Percentiles rank a stretch among this genome's conserved stretches.
phyloP scores from a whole-genome alignment of 192 early-diverging fungal genomes.

The Thamnidium elegans region DNA sequence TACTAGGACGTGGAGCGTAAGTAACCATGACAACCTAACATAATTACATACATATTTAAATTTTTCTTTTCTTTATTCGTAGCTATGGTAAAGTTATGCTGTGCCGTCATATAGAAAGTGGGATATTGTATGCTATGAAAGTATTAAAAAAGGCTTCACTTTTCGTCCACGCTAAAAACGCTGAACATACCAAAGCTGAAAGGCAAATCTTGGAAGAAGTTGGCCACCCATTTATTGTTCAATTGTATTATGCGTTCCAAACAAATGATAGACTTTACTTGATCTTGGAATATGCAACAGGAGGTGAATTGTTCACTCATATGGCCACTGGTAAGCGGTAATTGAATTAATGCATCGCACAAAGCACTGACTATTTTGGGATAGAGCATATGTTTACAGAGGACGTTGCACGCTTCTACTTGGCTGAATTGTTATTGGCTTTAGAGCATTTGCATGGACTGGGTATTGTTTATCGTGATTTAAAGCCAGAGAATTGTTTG shows the following conservation, averaged over 20 bases:
- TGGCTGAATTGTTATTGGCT: slow-evolving; percentile 82
- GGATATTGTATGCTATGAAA: slow-evolving; percentile 85
- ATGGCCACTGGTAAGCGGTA: slow-evolving; percentile 60
- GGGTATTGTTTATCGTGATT: slow-evolving; percentile 88
- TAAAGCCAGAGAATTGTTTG: slow-evolving; percentile 75
- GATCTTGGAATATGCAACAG: slow-evolving; percentile 87
- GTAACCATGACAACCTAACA: slow-evolving; percentile 14
- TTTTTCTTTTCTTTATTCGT: background rate
- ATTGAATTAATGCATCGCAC: background rate
- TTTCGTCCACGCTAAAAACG: slow-evolving; percentile 76
- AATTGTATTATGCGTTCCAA: slow-evolving; percentile 91
- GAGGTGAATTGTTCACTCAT: slow-evolving; percentile 93
- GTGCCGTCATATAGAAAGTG: slow-evolving; percentile 64
- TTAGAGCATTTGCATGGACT: slow-evolving; percentile 83
- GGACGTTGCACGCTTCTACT: slow-evolving; percentile 82
- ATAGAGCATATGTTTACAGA: slow-evolving; percentile 69
- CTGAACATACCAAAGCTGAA: slow-evolving; percentile 83
- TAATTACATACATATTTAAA: background rate
- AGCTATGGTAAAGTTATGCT: slow-evolving; percentile 85
- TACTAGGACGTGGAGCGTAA: slow-evolving; percentile 55
- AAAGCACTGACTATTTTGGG: background rate
- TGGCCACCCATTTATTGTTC: slow-evolving; percentile 90
- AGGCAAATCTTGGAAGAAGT: slow-evolving; percentile 83
- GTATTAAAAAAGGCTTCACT: slow-evolving; percentile 87
- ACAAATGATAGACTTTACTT: slow-evolving; percentile 82